Conservation (phyloP, 139 green algal genomes). For the Deuterostichococcus epilithicus region DNA sequence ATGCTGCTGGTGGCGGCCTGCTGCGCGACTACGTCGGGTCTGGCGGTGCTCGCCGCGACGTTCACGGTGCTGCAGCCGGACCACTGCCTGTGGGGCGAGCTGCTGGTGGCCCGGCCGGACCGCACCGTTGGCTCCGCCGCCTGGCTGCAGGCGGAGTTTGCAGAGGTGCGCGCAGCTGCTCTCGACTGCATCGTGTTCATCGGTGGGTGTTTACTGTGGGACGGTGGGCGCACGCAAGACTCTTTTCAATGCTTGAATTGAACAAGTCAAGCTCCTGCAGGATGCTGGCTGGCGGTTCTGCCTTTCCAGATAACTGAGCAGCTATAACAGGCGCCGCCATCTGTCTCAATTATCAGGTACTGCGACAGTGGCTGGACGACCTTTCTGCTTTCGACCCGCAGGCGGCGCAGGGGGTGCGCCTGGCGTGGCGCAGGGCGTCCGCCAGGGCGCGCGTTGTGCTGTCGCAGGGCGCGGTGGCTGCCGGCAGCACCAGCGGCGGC, state of each 20-base stretch:
- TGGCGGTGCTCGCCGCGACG: background rate
- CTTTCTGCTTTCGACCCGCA: background rate
- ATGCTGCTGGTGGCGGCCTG: background rate
- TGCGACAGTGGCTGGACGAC: no score
- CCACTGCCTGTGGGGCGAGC: background rate
- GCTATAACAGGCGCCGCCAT: no score
- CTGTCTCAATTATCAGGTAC: no score
- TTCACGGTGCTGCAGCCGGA: background rate
- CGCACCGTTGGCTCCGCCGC: constrained; percentile 2
- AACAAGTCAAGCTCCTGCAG: no score
- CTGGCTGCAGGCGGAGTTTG: constrained; percentile 12
- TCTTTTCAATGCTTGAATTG: no score
- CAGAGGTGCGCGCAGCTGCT: background rate
- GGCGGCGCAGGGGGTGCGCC: no score
- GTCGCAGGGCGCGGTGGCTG: background rate
- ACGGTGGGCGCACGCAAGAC: no score
- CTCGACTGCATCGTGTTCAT: background rate
- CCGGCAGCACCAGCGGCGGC: no score
- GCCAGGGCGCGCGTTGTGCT: background rate
- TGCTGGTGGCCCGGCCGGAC: background rate
- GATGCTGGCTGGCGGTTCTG: no score
- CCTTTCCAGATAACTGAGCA: no score
- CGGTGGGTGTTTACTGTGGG: no score
- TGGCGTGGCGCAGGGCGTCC: background rate
- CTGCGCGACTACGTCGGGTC: background rate